Conservation (phyloP, 2,329 filamentous ascomycete species). For the Parafenestella ontariensis region DNA sequence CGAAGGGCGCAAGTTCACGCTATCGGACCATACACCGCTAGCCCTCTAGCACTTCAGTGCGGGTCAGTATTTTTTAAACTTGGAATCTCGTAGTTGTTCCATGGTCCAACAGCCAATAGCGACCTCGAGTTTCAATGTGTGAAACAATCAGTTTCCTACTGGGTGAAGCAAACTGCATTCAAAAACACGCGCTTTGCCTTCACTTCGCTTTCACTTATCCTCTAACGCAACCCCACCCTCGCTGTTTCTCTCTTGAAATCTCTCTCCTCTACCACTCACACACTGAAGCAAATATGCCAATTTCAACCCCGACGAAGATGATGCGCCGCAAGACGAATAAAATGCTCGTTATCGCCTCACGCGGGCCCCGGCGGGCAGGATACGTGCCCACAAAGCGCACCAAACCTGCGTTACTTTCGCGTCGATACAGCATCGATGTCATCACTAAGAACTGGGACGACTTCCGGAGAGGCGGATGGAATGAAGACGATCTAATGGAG, state of each 20-base stretch:
- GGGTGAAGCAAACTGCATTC: neutral
- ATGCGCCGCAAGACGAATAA: constrained; percentile 4
- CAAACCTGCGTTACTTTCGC: constrained; percentile 13
- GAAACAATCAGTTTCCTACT: neutral
- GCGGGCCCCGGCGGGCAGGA: constrained; percentile 18
- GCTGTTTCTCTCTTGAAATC: neutral
- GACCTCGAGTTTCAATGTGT: too few species aligned
- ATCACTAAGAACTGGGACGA: constrained; percentile 4
- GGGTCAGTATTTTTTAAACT: too few species aligned
- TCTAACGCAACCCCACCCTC: too few species aligned
- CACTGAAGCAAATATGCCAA: too few species aligned
- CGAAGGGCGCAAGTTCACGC: too few species aligned
- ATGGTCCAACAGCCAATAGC: too few species aligned
- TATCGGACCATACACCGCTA: too few species aligned
- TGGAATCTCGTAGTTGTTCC: too few species aligned
- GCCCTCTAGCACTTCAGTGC: too few species aligned
- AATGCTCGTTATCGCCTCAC: constrained; percentile 17
- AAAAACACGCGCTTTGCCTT: neutral
- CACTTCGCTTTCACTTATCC: neutral
- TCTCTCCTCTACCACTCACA: too few species aligned
- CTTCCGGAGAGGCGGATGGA: neutral
- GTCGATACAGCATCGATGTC: constrained; percentile 36
- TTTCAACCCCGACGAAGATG: too few species aligned
- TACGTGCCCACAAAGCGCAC: constrained; percentile 20
- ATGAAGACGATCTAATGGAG: neutral